These are phyloP conservation scores for Galeopsis tetrahit DNA, from an alignment of 257 asterid species.

Conservation along the genomic window DNA sequence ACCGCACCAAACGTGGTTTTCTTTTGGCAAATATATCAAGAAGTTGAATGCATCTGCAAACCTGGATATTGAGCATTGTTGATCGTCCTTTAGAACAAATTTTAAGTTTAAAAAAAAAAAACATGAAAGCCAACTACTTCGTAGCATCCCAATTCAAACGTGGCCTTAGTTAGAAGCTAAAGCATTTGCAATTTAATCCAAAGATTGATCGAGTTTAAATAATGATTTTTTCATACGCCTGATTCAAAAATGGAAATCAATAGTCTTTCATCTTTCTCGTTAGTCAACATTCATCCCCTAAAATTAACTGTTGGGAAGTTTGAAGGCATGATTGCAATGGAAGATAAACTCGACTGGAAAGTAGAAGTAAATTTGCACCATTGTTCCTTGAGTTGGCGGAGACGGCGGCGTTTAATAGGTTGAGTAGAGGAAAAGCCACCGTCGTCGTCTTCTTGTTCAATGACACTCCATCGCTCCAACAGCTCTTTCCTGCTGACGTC, in stretches of 20 bases:
- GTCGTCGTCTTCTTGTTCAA: slow-evolving; percentile 77
- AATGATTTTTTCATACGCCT: not conserved
- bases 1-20: slow-evolving; percentile 85
- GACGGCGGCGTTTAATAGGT: slow-evolving; percentile 66
- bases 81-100: slow-evolving; percentile 12
- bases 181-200: not conserved
- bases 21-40: slow-evolving; percentile 65
- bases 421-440: slow-evolving; percentile 46
- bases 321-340: not conserved
- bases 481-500: slow-evolving; percentile 61
- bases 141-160: slow-evolving; percentile 21
- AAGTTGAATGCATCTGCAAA: slow-evolving; percentile 90
- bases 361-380: slow-evolving; percentile 46
- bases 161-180: not conserved
- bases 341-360: not conserved
- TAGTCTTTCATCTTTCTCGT: not conserved
- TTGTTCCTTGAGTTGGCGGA: slow-evolving; percentile 82
- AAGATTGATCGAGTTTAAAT: slow-evolving; percentile 6
- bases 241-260: not conserved
- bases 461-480: slow-evolving; percentile 82
- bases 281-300: slow-evolving; percentile 9
- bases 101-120: not conserved
- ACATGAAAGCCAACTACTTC: not conserved
- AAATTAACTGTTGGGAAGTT: slow-evolving; percentile 1
- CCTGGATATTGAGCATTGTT: slow-evolving; percentile 50